A percentile compares a stretch with the other conserved stretches of the same genome.
Evolutionary conservation across 169 alveolate species (phyloP).

Genomic region (Plasmodium malariae): DNA sequence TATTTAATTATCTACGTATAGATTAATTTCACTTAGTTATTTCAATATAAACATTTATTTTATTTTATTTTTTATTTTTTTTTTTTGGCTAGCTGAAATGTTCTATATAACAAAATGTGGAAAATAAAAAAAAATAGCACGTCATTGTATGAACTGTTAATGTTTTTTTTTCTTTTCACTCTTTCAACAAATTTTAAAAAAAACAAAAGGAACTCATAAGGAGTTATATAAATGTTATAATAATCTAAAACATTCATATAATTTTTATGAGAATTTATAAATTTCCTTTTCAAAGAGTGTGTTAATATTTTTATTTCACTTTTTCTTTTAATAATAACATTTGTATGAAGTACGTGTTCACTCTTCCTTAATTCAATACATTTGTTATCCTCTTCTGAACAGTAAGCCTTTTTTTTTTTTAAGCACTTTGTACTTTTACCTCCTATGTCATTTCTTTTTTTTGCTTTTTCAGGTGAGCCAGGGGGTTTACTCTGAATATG

Average conservation of each 20-base stretch:
- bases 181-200: slow-evolving; percentile 56
- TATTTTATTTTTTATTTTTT: no score
- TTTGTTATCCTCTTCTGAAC: neutral
- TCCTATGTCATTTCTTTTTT: slow-evolving; percentile 6
- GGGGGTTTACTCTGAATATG: neutral
- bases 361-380: neutral
- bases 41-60: no score
- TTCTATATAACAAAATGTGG: slow-evolving; percentile 24
- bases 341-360: neutral
- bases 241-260: slow-evolving; percentile 54
- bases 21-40: no score
- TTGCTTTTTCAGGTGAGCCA: slow-evolving; percentile 15
- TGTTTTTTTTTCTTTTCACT: slow-evolving; percentile 23
- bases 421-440: slow-evolving; percentile 4
- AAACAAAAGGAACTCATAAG: slow-evolving; percentile 43
- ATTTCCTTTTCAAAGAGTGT: slow-evolving; percentile 11
- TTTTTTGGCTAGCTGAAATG: slow-evolving; percentile 36
- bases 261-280: slow-evolving; percentile 26
- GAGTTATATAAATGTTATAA: slow-evolving; percentile 46
- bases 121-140: slow-evolving; percentile 53
- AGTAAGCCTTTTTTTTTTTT: neutral
- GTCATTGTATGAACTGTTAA: slow-evolving; percentile 29
- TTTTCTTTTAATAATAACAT: slow-evolving; percentile 22
- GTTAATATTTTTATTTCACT: slow-evolving; percentile 9
- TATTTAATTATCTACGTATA: no score